Evolutionary conservation across 768 basidiomycete genomes (phyloP).

Genomic region (Tylopilus cervinicoccineus): DNA sequence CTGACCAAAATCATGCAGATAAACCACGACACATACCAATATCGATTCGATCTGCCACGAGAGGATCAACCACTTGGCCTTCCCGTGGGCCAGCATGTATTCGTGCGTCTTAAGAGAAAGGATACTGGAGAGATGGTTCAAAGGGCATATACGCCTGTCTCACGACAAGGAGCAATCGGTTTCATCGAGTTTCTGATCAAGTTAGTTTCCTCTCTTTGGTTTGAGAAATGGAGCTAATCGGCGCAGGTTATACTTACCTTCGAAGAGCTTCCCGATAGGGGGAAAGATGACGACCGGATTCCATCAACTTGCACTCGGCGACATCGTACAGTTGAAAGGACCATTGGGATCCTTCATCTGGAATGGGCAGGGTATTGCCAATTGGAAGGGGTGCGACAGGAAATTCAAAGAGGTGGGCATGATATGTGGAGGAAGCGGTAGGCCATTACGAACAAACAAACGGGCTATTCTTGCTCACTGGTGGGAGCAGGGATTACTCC

Average conservation of each 20-base stretch:
- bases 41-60: slow-evolving; percentile 44
- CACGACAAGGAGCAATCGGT: slow-evolving; percentile 37
- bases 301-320: slow-evolving; percentile 44
- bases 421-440: slow-evolving; percentile 56
- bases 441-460: slow-evolving; percentile 5
- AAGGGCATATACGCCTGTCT: slow-evolving; percentile 60
- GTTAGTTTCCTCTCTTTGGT: slow-evolving; percentile 22
- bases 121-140: slow-evolving; percentile 44
- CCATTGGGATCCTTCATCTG: slow-evolving; percentile 57
- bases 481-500: slow-evolving; percentile 45
- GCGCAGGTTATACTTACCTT: slow-evolving; percentile 43
- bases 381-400: slow-evolving; percentile 34
- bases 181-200: slow-evolving; percentile 54
- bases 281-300: slow-evolving; percentile 52
- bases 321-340: slow-evolving; percentile 53
- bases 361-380: slow-evolving; percentile 38
- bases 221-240: slow-evolving; percentile 4
- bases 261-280: slow-evolving; percentile 34
- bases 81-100: slow-evolving; percentile 58
- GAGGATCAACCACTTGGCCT: slow-evolving; percentile 45
- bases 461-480: not conserved
- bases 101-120: slow-evolving; percentile 44
- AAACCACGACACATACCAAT: slow-evolving; percentile 48
- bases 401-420: slow-evolving; percentile 43
- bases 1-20: slow-evolving; percentile 36